Evolutionary conservation across 495 filamentous ascomycete species (phyloP), one percentile per base, ranked within the genome.

Genomic region (Parmelia sp.): DNA sequence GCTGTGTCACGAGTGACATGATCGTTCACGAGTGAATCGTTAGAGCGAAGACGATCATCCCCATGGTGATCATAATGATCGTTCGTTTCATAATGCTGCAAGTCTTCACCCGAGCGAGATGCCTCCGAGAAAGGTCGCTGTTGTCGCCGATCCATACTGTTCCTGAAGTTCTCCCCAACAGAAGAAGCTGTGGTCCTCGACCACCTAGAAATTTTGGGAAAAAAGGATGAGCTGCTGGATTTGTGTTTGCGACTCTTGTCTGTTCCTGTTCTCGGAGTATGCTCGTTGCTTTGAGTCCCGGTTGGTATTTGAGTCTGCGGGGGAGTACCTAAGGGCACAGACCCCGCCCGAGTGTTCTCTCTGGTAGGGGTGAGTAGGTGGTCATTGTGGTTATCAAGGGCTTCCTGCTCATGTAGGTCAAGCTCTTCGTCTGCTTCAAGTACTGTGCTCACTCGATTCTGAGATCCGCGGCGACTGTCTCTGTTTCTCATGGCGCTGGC

Each of bases 151-250:
- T 55, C 51, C 51, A 33, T 70, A 70, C 77, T 84, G 68, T 78
- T 80, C 64, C 82, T 78, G 66, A 79, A 77, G 57, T 79, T 78
- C 67, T 83, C 78, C 19, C 81, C 83, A 65, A 80, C 79, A n/a
- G 88, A 88, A 4, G 95, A 94, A 29, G 92, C 83, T 7, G 94
- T 97, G 27, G 94, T 97, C 75, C 94, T 92, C 6, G 93, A 97
- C 94, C 94, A 99, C 37, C 94, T 86, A 17, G 95, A 97, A 65
- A 96, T 90, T 75, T 92, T 96, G 31, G 91, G 90, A 76, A 92
- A 94, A 73, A 96, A 87, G 6, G 90, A 94, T 19, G 91, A 93
- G 69, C 84, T 87, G 74, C 84, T 90, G 15, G 90, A 94, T 74
- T 96, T 95, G 75, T 96, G 91, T 77, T 96, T 97, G 69, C 88